Conservation (phyloP, 352 stramenopile species). For the Globisporangium emineosum region DNA sequence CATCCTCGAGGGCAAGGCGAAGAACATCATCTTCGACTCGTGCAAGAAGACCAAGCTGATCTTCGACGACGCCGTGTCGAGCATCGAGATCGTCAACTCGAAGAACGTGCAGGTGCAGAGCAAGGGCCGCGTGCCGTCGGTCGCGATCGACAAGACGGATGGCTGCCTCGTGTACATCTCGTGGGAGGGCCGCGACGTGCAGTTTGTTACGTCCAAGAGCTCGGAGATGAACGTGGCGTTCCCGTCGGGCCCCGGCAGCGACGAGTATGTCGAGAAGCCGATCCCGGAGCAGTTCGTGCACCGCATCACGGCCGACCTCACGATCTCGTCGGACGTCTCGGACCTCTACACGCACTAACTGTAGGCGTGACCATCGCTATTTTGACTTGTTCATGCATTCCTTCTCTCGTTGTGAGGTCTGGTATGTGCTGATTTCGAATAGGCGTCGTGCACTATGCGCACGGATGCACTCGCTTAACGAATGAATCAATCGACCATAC, state of each 20-base stretch:
- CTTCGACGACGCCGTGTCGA: constrained; percentile 95
- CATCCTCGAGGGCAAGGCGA: constrained; percentile 96
- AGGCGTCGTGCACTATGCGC: not conserved
- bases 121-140: constrained; percentile 91
- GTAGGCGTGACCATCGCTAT: not conserved
- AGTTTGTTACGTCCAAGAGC: constrained; percentile 96
- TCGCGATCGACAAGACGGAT: constrained; percentile 99
- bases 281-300: constrained; percentile 98
- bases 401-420: not conserved
- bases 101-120: constrained; percentile 96
- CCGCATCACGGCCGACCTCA: constrained; percentile 84
- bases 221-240: constrained; percentile 97
- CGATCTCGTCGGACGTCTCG: constrained; percentile 91
- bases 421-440: not conserved
- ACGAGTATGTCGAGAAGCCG: constrained; percentile 94
- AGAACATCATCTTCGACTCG: constrained; percentile 95
- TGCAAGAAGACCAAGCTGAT: constrained; percentile 96
- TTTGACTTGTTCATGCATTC: not conserved
- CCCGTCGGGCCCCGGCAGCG: constrained; percentile 67
- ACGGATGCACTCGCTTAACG: not conserved
- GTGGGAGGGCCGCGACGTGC: constrained; percentile 84
- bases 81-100: constrained; percentile 97
- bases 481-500: not conserved
- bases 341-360: constrained; percentile 91
- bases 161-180: constrained; percentile 95